Base-by-base conservation (phyloP, 495 filamentous ascomycete species). In the Penicillium herquei region DNA sequence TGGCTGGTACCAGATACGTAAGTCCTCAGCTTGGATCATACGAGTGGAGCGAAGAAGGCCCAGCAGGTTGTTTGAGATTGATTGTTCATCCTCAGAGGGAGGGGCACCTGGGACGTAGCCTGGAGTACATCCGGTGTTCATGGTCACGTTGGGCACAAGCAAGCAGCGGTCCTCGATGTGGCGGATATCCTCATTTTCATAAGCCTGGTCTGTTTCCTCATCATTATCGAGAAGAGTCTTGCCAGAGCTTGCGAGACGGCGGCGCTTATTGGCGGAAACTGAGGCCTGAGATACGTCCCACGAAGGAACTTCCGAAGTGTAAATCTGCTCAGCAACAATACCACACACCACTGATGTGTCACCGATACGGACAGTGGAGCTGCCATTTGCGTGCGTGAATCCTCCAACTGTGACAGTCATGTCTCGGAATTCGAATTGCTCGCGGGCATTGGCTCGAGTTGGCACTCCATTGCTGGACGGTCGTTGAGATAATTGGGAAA, bases 261-360 rank as follows among this genome's bases (percentile, higher is more conserved):
- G 70, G 39, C 70, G 65, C 39, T 75, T 72, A 45, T 66, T 68
- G 3, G 59, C 34, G 14, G 59, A 43, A 8, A 56, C 39, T 0
- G 69, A 54, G 12, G 68, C 46, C 10, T 63, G 58, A 13, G 66
- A 73, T 6, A 74, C 73, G 33, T 82, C 82, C 73, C 81, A 87
- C 43, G 84, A 81, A 31, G 88, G 81, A 41, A 93, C 87, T 58
- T 86, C 78, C 8, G 78, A 72, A 9, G 85, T 88, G 44, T 82
- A 78, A n/a, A 98, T 71, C 14, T 96, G 83, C 72, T 98, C 94
- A 16, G 80, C 92, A 17, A 92, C 83, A 18, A 98, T 84, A 42
- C 94, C 94, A 70, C 91, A 96, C 16, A 98, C 90, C 7, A 91
- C 90, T 0, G 91, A 88, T 7, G 92, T 97, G 68, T 97, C 90